Evolutionary conservation across 1,284 basidiomycete species (phyloP).

Genomic region (Boletus semigastroideus): DNA sequence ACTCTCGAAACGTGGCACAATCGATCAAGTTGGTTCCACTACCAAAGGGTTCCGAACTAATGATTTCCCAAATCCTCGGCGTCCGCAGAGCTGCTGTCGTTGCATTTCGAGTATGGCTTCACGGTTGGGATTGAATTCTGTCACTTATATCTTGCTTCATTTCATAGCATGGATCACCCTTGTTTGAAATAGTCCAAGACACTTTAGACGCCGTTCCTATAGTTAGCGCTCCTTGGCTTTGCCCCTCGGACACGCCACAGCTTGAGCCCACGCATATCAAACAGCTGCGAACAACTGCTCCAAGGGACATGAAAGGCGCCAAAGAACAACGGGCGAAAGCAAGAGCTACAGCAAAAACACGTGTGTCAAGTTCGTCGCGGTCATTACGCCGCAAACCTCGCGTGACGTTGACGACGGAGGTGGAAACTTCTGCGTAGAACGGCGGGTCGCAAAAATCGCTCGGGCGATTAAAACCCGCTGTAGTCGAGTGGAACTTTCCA

Average conservation of each 20-base stretch:
- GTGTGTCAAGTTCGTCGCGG: slow-evolving; percentile 7
- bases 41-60: slow-evolving; percentile 66
- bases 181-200: slow-evolving; percentile 37
- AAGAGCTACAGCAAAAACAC: slow-evolving; percentile 45
- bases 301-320: slow-evolving; percentile 73
- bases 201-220: slow-evolving; percentile 50
- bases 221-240: slow-evolving; percentile 65
- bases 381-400: slow-evolving; percentile 20
- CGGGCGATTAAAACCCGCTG: not conserved
- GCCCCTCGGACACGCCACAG: slow-evolving; percentile 20
- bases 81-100: slow-evolving; percentile 71
- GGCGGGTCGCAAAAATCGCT: not conserved
- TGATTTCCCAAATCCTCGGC: slow-evolving; percentile 63
- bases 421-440: slow-evolving; percentile 1
- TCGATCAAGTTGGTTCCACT: slow-evolving; percentile 65
- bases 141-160: slow-evolving; percentile 2
- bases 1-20: slow-evolving; percentile 42
- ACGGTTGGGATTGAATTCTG: not conserved
- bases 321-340: slow-evolving; percentile 63
- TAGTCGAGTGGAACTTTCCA: not conserved
- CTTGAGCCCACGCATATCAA: slow-evolving; percentile 82
- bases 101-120: slow-evolving; percentile 52
- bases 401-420: slow-evolving; percentile 18
- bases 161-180: slow-evolving; percentile 39
- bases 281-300: slow-evolving; percentile 78